Evolutionary conservation across 2,329 filamentous ascomycete genomes (phyloP).

Genomic region (Epichloe sibirici): DNA sequence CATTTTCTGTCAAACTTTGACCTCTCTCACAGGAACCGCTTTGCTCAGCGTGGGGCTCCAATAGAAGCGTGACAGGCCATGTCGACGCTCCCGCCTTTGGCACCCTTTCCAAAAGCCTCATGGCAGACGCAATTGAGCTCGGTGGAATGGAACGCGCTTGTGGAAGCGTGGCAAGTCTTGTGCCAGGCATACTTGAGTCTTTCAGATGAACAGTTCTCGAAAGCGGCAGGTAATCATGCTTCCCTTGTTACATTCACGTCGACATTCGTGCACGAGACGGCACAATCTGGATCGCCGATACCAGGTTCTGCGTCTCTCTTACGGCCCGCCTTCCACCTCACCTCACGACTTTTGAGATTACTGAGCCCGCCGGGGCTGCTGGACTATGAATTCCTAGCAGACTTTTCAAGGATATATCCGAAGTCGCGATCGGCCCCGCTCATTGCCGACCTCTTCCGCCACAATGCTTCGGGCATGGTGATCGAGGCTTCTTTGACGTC

Average conservation of each 20-base stretch:
- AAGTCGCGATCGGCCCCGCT: constrained; percentile 46
- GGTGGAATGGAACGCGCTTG: constrained; percentile 64
- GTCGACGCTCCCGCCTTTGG: constrained; percentile 47
- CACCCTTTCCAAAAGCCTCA: constrained; percentile 58
- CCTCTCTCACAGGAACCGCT: not conserved
- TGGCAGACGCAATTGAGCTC: constrained; percentile 55
- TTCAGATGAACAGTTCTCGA: constrained; percentile 40
- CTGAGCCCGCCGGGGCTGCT: constrained; percentile 38
- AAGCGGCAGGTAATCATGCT: constrained; percentile 38
- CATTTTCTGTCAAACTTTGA: not conserved
- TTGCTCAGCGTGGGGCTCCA: no score
- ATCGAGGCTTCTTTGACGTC: constrained; percentile 44
- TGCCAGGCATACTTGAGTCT: constrained; percentile 52
- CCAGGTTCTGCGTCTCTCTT: constrained; percentile 34
- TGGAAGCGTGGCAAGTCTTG: constrained; percentile 65
- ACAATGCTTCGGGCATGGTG: constrained; percentile 24
- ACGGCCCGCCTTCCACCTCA: constrained; percentile 52
- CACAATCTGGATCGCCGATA: constrained; percentile 13
- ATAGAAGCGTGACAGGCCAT: constrained; percentile 17
- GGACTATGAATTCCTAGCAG: constrained; percentile 55
- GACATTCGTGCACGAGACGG: constrained; percentile 51
- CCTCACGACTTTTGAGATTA: constrained; percentile 39
- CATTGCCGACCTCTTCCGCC: constrained; percentile 36
- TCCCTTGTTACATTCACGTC: constrained; percentile 29
- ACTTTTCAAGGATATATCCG: constrained; percentile 54